Evolutionary conservation across 768 basidiomycete species (phyloP).

Genomic region (Clavaria fumosa): DNA sequence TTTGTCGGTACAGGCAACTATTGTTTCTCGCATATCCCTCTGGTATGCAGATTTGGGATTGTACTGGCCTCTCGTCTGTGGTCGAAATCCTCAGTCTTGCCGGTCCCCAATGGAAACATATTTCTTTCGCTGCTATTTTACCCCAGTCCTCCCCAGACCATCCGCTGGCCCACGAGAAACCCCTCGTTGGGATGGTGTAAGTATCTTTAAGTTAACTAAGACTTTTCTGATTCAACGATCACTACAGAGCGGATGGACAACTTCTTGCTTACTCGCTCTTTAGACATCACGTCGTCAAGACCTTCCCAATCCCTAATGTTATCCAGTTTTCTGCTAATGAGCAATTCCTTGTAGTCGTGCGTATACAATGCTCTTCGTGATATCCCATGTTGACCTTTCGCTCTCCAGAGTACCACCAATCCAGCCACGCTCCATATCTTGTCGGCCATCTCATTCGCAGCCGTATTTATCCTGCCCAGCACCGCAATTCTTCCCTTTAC

Average conservation of each 20-base stretch:
- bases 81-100: slow-evolving; percentile 9
- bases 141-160: neutral
- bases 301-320: slow-evolving; percentile 25
- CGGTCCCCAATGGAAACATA: slow-evolving; percentile 2
- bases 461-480: slow-evolving; percentile 34
- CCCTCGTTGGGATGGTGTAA: slow-evolving; percentile 9
- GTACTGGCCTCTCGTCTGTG: slow-evolving; percentile 31
- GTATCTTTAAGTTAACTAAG: too few species aligned
- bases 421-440: slow-evolving; percentile 42
- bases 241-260: too few species aligned
- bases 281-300: slow-evolving; percentile 30
- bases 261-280: slow-evolving; percentile 10
- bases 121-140: slow-evolving; percentile 7
- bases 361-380: slow-evolving; percentile 18
- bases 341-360: slow-evolving; percentile 42
- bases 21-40: slow-evolving; percentile 38
- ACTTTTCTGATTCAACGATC: too few species aligned
- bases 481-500: slow-evolving; percentile 31
- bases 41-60: slow-evolving; percentile 48
- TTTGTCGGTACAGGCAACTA: slow-evolving; percentile 22
- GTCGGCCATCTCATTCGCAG: slow-evolving; percentile 36
- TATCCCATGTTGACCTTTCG: neutral
- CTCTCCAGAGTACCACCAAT: slow-evolving; percentile 37
- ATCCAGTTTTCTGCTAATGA: slow-evolving; percentile 30
- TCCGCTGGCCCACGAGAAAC: neutral